These are phyloP conservation scores for Sporisorium exsertum DNA, from an alignment of 1,284 basidiomycete genomes.

Conservation along the genomic window DNA sequence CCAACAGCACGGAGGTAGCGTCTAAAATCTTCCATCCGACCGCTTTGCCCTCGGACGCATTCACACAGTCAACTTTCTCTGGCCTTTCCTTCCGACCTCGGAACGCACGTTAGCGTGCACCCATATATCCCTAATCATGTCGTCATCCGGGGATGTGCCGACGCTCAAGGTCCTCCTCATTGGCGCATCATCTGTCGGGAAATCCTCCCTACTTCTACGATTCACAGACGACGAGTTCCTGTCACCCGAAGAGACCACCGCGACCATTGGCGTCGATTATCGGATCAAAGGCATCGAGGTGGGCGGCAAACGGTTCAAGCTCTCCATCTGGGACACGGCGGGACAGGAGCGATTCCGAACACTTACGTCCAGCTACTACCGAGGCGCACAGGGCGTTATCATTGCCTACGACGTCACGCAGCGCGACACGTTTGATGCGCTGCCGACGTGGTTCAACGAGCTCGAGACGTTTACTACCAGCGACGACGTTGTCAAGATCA, in stretches of 20 bases:
- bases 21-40: neutral
- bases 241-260: slow-evolving; percentile 90
- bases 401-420: slow-evolving; percentile 95
- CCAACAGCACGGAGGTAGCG: neutral
- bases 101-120: neutral
- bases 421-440: slow-evolving; percentile 88
- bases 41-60: neutral
- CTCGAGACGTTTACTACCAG: slow-evolving; percentile 86
- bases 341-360: slow-evolving; percentile 74
- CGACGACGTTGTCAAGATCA: slow-evolving; percentile 86
- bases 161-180: slow-evolving; percentile 73
- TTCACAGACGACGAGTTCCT: slow-evolving; percentile 98
- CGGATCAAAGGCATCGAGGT: slow-evolving; percentile 73
- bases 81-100: neutral
- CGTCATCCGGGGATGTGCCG: slow-evolving; percentile 52
- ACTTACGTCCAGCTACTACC: slow-evolving; percentile 89
- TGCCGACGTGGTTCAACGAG: slow-evolving; percentile 92
- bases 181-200: slow-evolving; percentile 89
- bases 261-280: slow-evolving; percentile 82
- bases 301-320: slow-evolving; percentile 72
- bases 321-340: slow-evolving; percentile 73
- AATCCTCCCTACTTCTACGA: slow-evolving; percentile 84
- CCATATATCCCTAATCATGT: slow-evolving; percentile 10
- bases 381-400: slow-evolving; percentile 92
- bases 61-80: neutral